phyloP scores from a whole-genome alignment of 163 green algal species.

The Chlorella variabilis region DNA sequence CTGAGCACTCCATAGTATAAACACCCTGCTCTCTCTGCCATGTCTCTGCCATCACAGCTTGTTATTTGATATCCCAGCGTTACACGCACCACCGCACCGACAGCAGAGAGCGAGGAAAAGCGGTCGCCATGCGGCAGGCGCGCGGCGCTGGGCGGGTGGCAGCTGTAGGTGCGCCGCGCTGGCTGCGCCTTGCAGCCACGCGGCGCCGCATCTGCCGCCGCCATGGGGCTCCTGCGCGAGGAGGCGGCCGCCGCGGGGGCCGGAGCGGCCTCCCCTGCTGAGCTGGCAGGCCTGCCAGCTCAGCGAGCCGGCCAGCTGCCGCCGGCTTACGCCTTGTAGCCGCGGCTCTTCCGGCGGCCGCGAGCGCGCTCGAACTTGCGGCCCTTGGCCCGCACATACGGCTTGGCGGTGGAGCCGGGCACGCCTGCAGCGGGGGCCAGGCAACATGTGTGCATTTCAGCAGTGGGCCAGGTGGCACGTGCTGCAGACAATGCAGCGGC shows the following conservation, averaged over 20 bases:
- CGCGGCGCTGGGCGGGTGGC: not conserved
- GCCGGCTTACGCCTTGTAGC: constrained; percentile 95
- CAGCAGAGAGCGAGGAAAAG: not conserved
- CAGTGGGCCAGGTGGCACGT: too few relatives aligned
- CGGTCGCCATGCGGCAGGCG: not conserved
- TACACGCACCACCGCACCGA: not conserved
- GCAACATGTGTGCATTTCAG: not conserved
- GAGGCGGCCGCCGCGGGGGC: too few relatives aligned
- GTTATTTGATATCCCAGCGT: not conserved
- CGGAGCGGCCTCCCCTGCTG: too few relatives aligned
- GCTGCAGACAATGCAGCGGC: too few relatives aligned
- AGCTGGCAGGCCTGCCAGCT: too few relatives aligned
- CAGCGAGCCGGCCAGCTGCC: not conserved
- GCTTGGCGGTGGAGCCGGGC: constrained; percentile 94
- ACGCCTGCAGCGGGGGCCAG: constrained; percentile 64
- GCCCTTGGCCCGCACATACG: constrained; percentile 95
- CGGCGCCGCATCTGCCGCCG: not conserved
- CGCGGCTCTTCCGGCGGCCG: constrained; percentile 89
- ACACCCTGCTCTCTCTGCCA: too few relatives aligned
- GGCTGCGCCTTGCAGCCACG: too few relatives aligned
- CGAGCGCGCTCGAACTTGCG: constrained; percentile 99
- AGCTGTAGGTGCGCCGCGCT: not conserved
- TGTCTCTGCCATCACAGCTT: too few relatives aligned
- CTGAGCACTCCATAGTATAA: too few relatives aligned
- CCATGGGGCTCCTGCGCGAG: not conserved